These are phyloP conservation scores for Sporothrix inflata DNA, from an alignment of 2,329 filamentous ascomycete genomes.

Conservation along the genomic window DNA sequence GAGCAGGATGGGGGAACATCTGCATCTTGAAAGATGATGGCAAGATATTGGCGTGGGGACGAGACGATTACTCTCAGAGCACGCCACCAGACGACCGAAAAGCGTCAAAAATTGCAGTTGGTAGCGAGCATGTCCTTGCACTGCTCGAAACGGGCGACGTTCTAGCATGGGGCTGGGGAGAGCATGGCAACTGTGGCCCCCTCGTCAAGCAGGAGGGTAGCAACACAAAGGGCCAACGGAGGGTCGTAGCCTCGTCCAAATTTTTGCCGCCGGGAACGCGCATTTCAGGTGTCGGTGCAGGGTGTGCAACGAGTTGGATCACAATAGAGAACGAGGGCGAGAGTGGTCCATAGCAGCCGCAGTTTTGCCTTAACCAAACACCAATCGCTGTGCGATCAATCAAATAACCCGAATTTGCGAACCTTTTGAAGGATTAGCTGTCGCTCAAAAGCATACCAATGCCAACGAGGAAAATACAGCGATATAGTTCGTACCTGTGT, in stretches of 20 bases:
- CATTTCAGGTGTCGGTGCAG: slow-evolving; percentile 72
- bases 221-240: slow-evolving; percentile 72
- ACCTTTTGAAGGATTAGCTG: slow-evolving; percentile 36
- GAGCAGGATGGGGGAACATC: slow-evolving; percentile 81
- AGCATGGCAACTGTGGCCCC: slow-evolving; percentile 93
- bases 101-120: slow-evolving; percentile 70
- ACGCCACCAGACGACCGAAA: slow-evolving; percentile 62
- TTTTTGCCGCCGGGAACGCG: slow-evolving; percentile 55
- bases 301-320: slow-evolving; percentile 89
- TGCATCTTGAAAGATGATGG: slow-evolving; percentile 69
- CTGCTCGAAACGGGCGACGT: slow-evolving; percentile 68
- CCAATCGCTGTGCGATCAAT: slow-evolving; percentile 15
- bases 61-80: slow-evolving; percentile 83
- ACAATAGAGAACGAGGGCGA: slow-evolving; percentile 25
- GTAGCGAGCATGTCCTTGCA: slow-evolving; percentile 87
- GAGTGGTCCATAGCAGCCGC: not conserved
- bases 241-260: slow-evolving; percentile 63
- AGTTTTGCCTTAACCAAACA: not conserved
- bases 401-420: slow-evolving; percentile 42
- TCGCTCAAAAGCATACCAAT: slow-evolving; percentile 37
- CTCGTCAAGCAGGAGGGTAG: slow-evolving; percentile 54
- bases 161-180: slow-evolving; percentile 92
- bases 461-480: no score
- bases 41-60: slow-evolving; percentile 73
- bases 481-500: slow-evolving; percentile 58